Evolutionary conservation across 2,329 filamentous ascomycete genomes (phyloP).

Genomic region (Aspergillus felis): DNA sequence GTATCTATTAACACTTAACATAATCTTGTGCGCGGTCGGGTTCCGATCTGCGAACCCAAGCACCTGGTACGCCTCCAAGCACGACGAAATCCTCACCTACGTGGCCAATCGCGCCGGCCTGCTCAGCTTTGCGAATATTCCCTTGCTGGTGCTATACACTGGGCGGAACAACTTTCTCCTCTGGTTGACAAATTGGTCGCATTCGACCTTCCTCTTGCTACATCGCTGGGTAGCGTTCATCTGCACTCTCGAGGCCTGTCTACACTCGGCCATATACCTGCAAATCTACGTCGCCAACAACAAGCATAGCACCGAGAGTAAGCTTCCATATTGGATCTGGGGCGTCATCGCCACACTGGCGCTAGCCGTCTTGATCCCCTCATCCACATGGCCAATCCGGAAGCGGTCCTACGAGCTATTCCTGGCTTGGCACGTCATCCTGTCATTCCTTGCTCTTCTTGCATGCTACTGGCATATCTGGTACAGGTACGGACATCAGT

Average conservation of each 20-base stretch:
- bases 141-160: conserved; percentile 32
- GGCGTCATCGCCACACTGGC: neutral
- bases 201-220: conserved; percentile 35
- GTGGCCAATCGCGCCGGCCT: conserved; percentile 27
- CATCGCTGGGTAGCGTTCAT: conserved; percentile 33
- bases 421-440: conserved; percentile 28
- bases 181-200: conserved; percentile 36
- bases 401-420: conserved; percentile 32
- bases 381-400: conserved; percentile 26
- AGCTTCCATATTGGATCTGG: neutral
- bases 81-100: conserved; percentile 26
- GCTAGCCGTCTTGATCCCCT: conserved; percentile 16
- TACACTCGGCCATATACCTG: conserved; percentile 18
- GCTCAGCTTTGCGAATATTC: conserved; percentile 27
- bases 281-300: conserved; percentile 11
- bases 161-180: conserved; percentile 38
- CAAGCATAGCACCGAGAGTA: neutral
- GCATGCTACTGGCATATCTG: conserved; percentile 36
- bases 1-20: neutral
- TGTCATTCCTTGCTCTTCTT: conserved; percentile 27
- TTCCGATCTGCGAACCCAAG: neutral
- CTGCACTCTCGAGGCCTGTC: conserved; percentile 19
- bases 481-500: conserved; percentile 38
- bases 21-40: neutral
- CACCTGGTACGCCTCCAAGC: conserved; percentile 8